These are phyloP conservation scores for Picocystis salinarum DNA, from an alignment of 139 green algal genomes.

Conservation along the genomic window DNA sequence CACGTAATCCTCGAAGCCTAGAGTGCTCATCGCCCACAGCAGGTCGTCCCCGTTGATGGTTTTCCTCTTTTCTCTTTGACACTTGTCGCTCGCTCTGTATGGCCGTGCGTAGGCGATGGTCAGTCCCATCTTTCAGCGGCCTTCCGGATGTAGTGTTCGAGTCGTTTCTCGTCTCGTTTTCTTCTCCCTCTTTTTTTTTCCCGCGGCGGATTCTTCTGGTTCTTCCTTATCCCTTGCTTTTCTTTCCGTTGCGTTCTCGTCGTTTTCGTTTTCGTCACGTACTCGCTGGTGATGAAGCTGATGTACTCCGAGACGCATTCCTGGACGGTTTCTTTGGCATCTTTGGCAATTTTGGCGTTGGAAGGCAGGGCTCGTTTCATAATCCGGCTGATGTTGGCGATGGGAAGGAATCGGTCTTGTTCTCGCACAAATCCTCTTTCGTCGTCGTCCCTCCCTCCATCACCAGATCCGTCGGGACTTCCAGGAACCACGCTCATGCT, in stretches of 20 bases:
- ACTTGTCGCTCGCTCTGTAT: slow-evolving; percentile 93
- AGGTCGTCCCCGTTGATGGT: slow-evolving; percentile 98
- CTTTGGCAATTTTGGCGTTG: slow-evolving; percentile 93
- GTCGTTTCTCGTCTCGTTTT: too few relatives aligned
- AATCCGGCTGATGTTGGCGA: slow-evolving; percentile 96
- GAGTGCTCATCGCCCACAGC: slow-evolving; percentile 89
- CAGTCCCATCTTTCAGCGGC: too few relatives aligned
- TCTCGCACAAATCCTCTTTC: slow-evolving; percentile 25
- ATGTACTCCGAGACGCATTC: slow-evolving; percentile 99
- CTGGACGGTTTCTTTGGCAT: slow-evolving; percentile 97
- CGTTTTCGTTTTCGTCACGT: too few relatives aligned
- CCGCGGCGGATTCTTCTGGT: too few relatives aligned
- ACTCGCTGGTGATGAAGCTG: slow-evolving; percentile 98
- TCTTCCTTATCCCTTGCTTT: too few relatives aligned
- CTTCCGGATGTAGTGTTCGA: too few relatives aligned
- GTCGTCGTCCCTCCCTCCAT: too few relatives aligned
- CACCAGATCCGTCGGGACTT: too few relatives aligned
- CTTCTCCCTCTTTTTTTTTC: too few relatives aligned
- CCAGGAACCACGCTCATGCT: too few relatives aligned
- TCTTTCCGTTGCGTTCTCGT: too few relatives aligned
- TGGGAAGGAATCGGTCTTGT: slow-evolving; percentile 89
- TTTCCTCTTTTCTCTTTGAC: slow-evolving; percentile 92
- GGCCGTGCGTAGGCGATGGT: too few relatives aligned
- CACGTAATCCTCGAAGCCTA: slow-evolving; percentile 94
- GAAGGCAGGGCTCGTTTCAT: slow-evolving; percentile 87